Conservation (phyloP, 2,329 filamentous ascomycete species). For the Diaporthe amygdali region DNA sequence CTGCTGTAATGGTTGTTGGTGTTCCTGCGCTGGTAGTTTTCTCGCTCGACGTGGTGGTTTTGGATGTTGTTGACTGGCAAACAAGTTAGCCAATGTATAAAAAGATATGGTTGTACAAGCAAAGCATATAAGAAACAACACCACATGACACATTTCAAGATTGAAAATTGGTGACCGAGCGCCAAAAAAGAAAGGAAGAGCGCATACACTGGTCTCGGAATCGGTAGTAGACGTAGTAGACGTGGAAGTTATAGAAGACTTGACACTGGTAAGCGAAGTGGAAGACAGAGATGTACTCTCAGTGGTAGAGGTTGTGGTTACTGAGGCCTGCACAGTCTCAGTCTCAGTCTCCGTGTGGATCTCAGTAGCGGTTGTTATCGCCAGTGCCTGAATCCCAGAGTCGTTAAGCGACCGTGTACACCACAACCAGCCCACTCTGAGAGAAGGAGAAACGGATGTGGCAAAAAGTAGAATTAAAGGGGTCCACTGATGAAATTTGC, state of each 20-base stretch:
- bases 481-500: neutral
- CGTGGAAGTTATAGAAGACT: constrained; percentile 22
- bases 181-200: neutral
- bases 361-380: constrained; percentile 26
- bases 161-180: neutral
- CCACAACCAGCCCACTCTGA: constrained; percentile 13
- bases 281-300: constrained; percentile 37
- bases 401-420: constrained; percentile 21
- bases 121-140: neutral
- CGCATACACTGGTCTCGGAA: constrained; percentile 19
- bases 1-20: constrained; percentile 30
- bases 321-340: constrained; percentile 42
- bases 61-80: constrained; percentile 27
- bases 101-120: neutral
- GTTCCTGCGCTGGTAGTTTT: constrained; percentile 36
- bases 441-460: constrained; percentile 12
- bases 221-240: constrained; percentile 12
- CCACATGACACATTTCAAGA: neutral
- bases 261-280: constrained; percentile 25
- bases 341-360: constrained; percentile 32
- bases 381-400: constrained; percentile 32
- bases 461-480: neutral
- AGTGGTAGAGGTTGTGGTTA: constrained; percentile 34
- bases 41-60: constrained; percentile 30
- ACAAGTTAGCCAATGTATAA: constrained; percentile 13